Percentiles rank a stretch among this genome's conserved stretches.
Conservation (phyloP, 768 basidiomycete genomes). For the Naganishia kalamii region DNA sequence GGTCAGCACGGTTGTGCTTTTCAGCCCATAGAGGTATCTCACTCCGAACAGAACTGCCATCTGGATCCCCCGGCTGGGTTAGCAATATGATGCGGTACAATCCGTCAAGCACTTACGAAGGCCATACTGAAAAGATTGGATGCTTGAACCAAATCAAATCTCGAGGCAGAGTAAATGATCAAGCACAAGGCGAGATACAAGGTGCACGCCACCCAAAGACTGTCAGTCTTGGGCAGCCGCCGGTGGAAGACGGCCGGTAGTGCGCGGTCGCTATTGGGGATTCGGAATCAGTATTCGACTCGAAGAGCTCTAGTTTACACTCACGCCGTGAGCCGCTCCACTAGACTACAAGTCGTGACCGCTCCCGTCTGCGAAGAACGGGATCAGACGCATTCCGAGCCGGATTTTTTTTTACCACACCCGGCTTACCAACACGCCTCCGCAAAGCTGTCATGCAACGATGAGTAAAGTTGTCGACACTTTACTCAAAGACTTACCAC, state of each 20-base stretch:
- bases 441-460: slow-evolving; percentile 51
- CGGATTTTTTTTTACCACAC: neutral
- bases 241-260: slow-evolving; percentile 55
- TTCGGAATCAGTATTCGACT: slow-evolving; percentile 41
- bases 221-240: slow-evolving; percentile 53
- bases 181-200: slow-evolving; percentile 54
- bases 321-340: slow-evolving; percentile 45
- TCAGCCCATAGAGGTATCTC: neutral
- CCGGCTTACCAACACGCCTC: slow-evolving; percentile 62
- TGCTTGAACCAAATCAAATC: slow-evolving; percentile 42
- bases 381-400: slow-evolving; percentile 20
- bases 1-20: slow-evolving; percentile 23
- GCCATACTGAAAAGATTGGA: slow-evolving; percentile 37
- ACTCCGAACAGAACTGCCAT: slow-evolving; percentile 21
- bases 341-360: slow-evolving; percentile 13
- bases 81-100: too few species aligned
- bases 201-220: slow-evolving; percentile 55
- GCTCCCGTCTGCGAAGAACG: slow-evolving; percentile 15
- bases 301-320: slow-evolving; percentile 57
- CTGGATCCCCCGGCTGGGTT: too few species aligned
- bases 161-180: slow-evolving; percentile 58
- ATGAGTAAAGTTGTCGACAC: neutral
- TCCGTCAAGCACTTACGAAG: slow-evolving; percentile 24
- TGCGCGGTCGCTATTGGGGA: slow-evolving; percentile 51
- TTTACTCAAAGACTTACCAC: slow-evolving; percentile 44